phyloP scores from a whole-genome alignment of 805 yeast species.

The Ogataea methanolica region DNA sequence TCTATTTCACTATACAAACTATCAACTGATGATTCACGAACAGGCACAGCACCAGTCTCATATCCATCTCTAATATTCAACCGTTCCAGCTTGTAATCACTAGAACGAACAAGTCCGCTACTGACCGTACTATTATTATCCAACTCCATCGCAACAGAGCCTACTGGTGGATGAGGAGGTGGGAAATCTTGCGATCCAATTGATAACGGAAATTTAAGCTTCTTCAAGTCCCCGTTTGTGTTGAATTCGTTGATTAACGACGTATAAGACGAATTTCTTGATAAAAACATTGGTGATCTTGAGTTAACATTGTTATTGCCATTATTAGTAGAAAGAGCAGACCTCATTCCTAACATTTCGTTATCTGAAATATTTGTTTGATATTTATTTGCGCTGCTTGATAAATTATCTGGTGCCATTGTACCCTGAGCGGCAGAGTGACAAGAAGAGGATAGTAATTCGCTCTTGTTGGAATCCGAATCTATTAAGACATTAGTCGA shows the following conservation, averaged over 20 bases:
- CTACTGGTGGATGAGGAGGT: not conserved
- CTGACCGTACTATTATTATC: not conserved
- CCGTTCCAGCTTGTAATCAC: too few species aligned
- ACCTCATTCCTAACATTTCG: too few species aligned
- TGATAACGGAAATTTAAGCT: conserved; percentile 3
- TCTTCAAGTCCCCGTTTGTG: conserved; percentile 3
- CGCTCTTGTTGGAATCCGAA: conserved; percentile 7
- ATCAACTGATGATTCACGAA: too few species aligned
- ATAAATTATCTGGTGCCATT: too few species aligned
- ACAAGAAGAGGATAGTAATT: not conserved
- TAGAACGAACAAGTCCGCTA: too few species aligned
- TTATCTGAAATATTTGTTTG: too few species aligned
- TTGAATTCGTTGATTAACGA: conserved; percentile 6
- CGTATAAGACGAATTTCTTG: conserved; percentile 4
- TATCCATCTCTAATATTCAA: too few species aligned
- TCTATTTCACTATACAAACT: too few species aligned
- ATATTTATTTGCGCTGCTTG: too few species aligned
- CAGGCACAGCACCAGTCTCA: too few species aligned
- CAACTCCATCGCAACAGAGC: not conserved
- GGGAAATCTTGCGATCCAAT: not conserved
- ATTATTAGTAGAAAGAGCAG: too few species aligned
- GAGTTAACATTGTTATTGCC: not conserved
- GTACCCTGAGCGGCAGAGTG: too few species aligned
- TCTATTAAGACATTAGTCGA: conserved; percentile 6
- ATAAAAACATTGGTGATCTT: conserved; percentile 2